A percentile compares a stretch with the other conserved stretches of the same genome.
These are phyloP conservation scores for Serendipita sp. DNA, from an alignment of 1,284 basidiomycete genomes.

Conservation along the genomic window DNA sequence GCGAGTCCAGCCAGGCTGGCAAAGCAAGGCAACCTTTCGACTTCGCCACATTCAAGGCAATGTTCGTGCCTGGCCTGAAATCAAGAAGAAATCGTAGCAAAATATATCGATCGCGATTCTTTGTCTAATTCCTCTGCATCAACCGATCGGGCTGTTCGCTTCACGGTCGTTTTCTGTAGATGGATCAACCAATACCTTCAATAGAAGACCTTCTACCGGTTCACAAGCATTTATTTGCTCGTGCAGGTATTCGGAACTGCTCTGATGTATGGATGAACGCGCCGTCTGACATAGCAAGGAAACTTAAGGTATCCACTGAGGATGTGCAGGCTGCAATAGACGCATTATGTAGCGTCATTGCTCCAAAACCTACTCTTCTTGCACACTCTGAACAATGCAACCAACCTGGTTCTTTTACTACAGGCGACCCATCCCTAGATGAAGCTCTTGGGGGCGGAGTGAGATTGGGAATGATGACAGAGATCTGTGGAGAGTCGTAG, in stretches of 20 bases:
- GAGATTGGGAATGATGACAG: background rate
- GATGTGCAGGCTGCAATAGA: background rate
- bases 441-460: background rate
- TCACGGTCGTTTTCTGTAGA: background rate
- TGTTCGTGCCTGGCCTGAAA: background rate
- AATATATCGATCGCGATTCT: background rate
- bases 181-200: background rate
- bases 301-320: background rate
- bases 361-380: background rate
- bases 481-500: slow-evolving; percentile 1
- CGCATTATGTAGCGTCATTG: background rate
- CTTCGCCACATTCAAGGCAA: background rate
- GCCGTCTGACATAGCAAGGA: background rate
- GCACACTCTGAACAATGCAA: background rate
- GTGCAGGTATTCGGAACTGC: background rate
- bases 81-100: background rate
- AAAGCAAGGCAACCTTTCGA: background rate
- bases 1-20: too few species aligned
- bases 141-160: too few species aligned
- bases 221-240: background rate
- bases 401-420: background rate
- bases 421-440: background rate
- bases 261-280: background rate
- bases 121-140: background rate
- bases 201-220: background rate